A percentile compares a stretch with the other conserved stretches of the same genome.
Evolutionary conservation across 345 rosid genomes (phyloP).

Genomic region (Eucalyptus marginata): DNA sequence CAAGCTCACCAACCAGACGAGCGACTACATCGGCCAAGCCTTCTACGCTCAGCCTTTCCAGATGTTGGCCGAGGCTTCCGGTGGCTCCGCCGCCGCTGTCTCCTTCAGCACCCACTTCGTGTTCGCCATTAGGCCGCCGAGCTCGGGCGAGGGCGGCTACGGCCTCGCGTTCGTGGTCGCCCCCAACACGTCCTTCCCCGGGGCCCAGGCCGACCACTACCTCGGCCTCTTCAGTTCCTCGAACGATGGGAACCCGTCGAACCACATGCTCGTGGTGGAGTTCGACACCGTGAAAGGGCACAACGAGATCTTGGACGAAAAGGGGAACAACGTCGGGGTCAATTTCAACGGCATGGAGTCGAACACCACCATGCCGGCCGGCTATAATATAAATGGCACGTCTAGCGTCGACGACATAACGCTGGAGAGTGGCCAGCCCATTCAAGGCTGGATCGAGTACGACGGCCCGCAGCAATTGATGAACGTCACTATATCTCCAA

Average conservation of each 20-base stretch:
- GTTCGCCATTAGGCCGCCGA: slow-evolving; percentile 17
- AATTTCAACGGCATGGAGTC: slow-evolving; percentile 43
- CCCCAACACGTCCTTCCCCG: slow-evolving; percentile 18
- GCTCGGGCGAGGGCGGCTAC: slow-evolving; percentile 23
- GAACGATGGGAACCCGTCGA: neutral
- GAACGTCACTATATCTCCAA: too few relatives aligned
- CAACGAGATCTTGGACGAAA: neutral
- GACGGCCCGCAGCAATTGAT: slow-evolving; percentile 4
- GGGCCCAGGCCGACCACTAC: slow-evolving; percentile 11
- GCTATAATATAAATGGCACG: neutral
- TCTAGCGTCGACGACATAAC: neutral
- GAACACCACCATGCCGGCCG: neutral
- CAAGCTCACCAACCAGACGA: slow-evolving; percentile 30
- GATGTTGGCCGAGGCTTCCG: neutral
- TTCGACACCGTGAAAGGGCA: slow-evolving; percentile 45
- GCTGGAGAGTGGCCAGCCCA: slow-evolving; percentile 28
- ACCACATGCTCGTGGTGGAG: slow-evolving; percentile 40
- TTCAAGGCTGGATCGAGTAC: slow-evolving; percentile 57
- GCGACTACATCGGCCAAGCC: slow-evolving; percentile 26
- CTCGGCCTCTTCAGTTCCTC: slow-evolving; percentile 35
- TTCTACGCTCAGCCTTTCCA: slow-evolving; percentile 15
- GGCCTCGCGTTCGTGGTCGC: slow-evolving; percentile 45
- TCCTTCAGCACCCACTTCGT: slow-evolving; percentile 44
- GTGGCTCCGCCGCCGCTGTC: neutral
- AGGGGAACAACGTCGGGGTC: slow-evolving; percentile 40